These are phyloP conservation scores for Microbotryum lychnidis-dioicae DNA, from an alignment of 1,284 basidiomycete species.

Conservation along the genomic window DNA sequence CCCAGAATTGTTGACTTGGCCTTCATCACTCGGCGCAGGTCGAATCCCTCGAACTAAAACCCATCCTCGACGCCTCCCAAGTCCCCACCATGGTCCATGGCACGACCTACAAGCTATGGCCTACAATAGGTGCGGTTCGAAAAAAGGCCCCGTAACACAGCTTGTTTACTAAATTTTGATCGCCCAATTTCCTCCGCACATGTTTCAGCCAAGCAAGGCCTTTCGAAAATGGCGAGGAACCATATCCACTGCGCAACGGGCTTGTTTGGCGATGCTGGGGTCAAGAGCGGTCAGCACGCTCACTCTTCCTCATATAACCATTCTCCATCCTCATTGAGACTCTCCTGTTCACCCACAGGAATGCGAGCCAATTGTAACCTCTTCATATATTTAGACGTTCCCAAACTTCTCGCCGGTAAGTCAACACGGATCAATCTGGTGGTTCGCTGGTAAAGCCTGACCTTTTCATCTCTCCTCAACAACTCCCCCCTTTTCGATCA, in stretches of 20 bases:
- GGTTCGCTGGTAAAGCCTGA: not conserved
- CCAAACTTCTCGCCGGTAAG: conserved; percentile 51
- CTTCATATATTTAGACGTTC: conserved; percentile 65
- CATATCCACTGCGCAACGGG: conserved; percentile 79
- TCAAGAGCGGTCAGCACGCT: conserved; percentile 58
- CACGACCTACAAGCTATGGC: conserved; percentile 60
- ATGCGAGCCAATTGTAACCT: conserved; percentile 66
- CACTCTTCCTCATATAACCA: not conserved
- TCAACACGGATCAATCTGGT: not conserved
- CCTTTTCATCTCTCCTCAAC: not conserved
- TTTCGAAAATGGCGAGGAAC: conserved; percentile 76
- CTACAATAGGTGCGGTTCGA: conserved; percentile 53
- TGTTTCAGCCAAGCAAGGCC: conserved; percentile 53
- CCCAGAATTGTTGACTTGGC: too few species aligned
- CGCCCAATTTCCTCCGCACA: not conserved
- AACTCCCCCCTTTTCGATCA: conserved; percentile 19
- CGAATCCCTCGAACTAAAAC: conserved; percentile 58
- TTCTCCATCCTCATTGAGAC: not conserved
- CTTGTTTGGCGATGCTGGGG: conserved; percentile 49
- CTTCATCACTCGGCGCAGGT: conserved; percentile 42
- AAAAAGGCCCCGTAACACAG: not conserved
- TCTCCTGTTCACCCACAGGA: conserved; percentile 44
- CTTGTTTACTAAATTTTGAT: not conserved
- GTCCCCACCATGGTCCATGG: conserved; percentile 73
- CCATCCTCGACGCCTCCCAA: conserved; percentile 54